A percentile compares a stretch with the other conserved stretches of the same genome.
phyloP scores from a whole-genome alignment of 2,329 filamentous ascomycete genomes.

The Fusarium ramigenum region DNA sequence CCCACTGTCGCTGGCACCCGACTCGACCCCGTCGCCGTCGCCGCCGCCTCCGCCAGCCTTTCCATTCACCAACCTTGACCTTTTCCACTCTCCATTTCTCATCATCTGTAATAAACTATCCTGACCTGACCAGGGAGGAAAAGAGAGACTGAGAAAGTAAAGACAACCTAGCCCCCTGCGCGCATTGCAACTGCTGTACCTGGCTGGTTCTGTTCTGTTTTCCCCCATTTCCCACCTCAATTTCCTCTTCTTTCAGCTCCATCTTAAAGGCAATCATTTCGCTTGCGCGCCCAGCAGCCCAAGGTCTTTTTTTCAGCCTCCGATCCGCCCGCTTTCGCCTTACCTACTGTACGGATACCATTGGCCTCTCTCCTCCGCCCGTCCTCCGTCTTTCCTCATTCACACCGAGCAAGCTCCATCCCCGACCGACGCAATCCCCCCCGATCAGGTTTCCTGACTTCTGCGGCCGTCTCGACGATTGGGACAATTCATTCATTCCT shows the following conservation, averaged over 20 bases:
- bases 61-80: constrained; percentile 22
- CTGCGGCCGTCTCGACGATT: constrained; percentile 28
- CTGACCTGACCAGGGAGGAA: background rate
- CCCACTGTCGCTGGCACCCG: constrained; percentile 11
- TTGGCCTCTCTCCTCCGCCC: constrained; percentile 37
- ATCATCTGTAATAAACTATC: constrained; percentile 14
- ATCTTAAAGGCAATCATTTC: constrained; percentile 61
- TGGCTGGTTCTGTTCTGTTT: constrained; percentile 30
- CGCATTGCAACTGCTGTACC: background rate
- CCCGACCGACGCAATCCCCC: constrained; percentile 41
- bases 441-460: constrained; percentile 36
- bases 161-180: constrained; percentile 28
- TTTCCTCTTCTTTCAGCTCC: constrained; percentile 49
- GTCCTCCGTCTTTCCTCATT: constrained; percentile 39
- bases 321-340: constrained; percentile 51
- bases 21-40: background rate
- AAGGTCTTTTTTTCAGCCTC: constrained; percentile 54
- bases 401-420: constrained; percentile 46
- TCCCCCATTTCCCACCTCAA: constrained; percentile 24
- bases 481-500: constrained; percentile 26
- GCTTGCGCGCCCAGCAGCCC: constrained; percentile 54
- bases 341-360: constrained; percentile 17
- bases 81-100: constrained; percentile 8
- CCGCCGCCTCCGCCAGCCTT: constrained; percentile 16
- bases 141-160: constrained; percentile 3